Evolutionary conservation across 1,284 basidiomycete genomes (phyloP), one percentile per base, ranked within the genome.

Genomic region (Apiotrichum siamense): DNA sequence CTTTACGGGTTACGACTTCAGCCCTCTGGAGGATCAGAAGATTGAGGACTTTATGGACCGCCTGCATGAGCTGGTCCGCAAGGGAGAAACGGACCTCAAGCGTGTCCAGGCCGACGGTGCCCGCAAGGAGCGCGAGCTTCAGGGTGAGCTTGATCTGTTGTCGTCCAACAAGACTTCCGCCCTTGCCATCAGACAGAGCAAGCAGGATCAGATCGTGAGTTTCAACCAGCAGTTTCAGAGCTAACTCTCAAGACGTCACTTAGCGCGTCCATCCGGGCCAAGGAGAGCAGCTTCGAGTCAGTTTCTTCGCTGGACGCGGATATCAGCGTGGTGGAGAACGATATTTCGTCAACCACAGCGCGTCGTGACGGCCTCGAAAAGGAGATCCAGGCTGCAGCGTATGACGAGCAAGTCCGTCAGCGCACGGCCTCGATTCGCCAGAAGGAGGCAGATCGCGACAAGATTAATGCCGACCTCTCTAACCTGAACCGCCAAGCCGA

Each of bases 401-500:
- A 83, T 57, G 88, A 94, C 20, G 79, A 81, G 23, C 79, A 80
- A 43, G 71, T 96, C n/a, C 74, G 76, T 1, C 81, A 84, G 47
- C 82, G 83, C 49, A 75, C 75, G 0, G 69, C 76, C 7, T 80
- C 81, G 50, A 77, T 80, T 21, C 78, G 83, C 27, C 67, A 69
- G 27, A 76, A 89, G 53, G 90, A 97, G 59, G 81, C 82, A 25
- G 78, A 78, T 44, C 79, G 87, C 24, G 90, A 94, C 27, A 73
- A 75, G 23, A 73, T 92, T 49, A 88, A 84, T 51, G 61, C 73
- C 1, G 92, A 97, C 61, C 77, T 94, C 41, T 80, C 82, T 29
- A 74, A 78, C 1, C 73, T 97, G 53, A 91, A 85, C 63, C 69
- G 82, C 33, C 90, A 97, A 66, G 85, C 88, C 0, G 88, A 93